A percentile compares a stretch with the other conserved stretches of the same genome.
These are phyloP conservation scores for Fusarium sp. DNA, from an alignment of 2,329 filamentous ascomycete species.

Conservation along the genomic window DNA sequence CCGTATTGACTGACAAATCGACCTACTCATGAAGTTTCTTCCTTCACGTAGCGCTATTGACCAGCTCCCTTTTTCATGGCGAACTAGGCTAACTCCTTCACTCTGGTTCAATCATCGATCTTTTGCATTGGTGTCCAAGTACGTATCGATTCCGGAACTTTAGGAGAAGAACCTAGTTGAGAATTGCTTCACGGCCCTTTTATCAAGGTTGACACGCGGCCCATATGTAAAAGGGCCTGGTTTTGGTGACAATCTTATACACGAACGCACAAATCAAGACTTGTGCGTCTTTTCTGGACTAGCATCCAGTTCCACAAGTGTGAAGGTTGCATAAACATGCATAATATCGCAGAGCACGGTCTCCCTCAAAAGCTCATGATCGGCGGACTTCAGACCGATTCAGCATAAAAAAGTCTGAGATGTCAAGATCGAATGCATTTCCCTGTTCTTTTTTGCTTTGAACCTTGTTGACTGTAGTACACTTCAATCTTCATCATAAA, in stretches of 20 bases:
- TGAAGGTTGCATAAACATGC: too few species aligned
- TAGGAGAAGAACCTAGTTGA: conserved; percentile 16
- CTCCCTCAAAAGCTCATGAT: conserved; percentile 10
- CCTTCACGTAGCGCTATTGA: conserved; percentile 5
- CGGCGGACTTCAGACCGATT: conserved; percentile 9
- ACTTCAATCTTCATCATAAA: not conserved
- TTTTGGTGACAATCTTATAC: conserved; percentile 18
- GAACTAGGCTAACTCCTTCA: not conserved
- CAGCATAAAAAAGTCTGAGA: conserved; percentile 20
- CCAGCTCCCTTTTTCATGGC: conserved; percentile 11
- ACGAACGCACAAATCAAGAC: conserved; percentile 30
- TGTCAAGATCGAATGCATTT: conserved; percentile 9
- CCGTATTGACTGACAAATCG: conserved; percentile 5
- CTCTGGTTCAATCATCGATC: conserved; percentile 13
- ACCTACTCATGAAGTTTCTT: conserved; percentile 24
- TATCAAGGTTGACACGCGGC: conserved; percentile 35
- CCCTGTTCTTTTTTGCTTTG: not conserved
- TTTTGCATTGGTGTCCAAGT: conserved; percentile 12
- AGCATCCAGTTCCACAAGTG: not conserved
- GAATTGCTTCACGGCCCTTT: conserved; percentile 39
- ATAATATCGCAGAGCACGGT: not conserved
- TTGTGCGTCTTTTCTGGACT: conserved; percentile 10
- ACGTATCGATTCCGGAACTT: conserved; percentile 18
- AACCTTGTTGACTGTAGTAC: not conserved
- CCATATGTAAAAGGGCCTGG: conserved; percentile 25